Evolutionary conservation across 2,329 filamentous ascomycete genomes (phyloP).

Genomic region (Fusarium tuaranense): DNA sequence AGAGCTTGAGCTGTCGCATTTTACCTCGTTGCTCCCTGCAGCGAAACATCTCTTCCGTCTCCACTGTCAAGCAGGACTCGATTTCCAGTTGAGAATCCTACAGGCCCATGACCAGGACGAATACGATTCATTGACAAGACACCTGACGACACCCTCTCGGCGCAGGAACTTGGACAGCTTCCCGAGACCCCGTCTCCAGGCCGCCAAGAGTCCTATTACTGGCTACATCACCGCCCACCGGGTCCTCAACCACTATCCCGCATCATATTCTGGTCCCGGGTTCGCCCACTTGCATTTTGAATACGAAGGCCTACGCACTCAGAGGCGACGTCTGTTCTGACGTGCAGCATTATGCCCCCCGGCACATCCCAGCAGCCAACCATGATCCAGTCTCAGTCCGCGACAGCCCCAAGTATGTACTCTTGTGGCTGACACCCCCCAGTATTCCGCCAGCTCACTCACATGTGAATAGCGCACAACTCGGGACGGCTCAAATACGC

Average conservation of each 20-base stretch:
- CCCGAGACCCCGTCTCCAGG: slow-evolving; percentile 12
- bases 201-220: slow-evolving; percentile 11
- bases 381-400: slow-evolving; percentile 44
- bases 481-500: slow-evolving; percentile 74
- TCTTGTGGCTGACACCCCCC: slow-evolving; percentile 17
- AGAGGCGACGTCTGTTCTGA: slow-evolving; percentile 17
- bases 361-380: slow-evolving; percentile 38
- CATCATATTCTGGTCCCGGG: slow-evolving; percentile 8
- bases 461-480: slow-evolving; percentile 42
- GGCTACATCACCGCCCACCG: slow-evolving; percentile 8
- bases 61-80: slow-evolving; percentile 26
- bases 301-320: slow-evolving; percentile 31
- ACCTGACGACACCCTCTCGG: slow-evolving; percentile 10
- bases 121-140: slow-evolving; percentile 21
- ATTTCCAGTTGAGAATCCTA: slow-evolving; percentile 7
- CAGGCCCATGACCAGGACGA: slow-evolving; percentile 24
- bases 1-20: slow-evolving; percentile 7
- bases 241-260: slow-evolving; percentile 12
- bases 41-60: slow-evolving; percentile 13
- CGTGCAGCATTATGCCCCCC: slow-evolving; percentile 32
- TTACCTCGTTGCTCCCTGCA: slow-evolving; percentile 19
- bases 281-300: slow-evolving; percentile 24
- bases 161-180: slow-evolving; percentile 24
- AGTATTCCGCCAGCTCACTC: slow-evolving; percentile 25
- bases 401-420: slow-evolving; percentile 42